Percentiles rank a stretch among this genome's conserved stretches.
Conservation (phyloP, 495 filamentous ascomycete species). For the Neurospora pannonica region DNA sequence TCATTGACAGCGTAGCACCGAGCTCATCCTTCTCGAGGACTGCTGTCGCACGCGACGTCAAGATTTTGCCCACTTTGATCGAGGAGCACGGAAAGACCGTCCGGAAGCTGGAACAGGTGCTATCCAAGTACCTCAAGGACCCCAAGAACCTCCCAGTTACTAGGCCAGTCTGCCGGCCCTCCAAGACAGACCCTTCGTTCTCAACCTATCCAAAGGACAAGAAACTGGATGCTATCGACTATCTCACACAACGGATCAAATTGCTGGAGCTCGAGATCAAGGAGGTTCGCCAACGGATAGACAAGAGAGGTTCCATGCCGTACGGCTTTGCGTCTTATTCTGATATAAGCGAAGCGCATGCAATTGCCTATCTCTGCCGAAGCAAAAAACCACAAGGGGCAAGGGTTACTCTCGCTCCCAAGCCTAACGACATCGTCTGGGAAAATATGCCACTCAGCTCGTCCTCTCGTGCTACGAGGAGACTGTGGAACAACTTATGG, state of each 20-base stretch:
- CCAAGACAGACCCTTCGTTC: slow-evolving; percentile 57
- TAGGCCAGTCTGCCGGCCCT: slow-evolving; percentile 71
- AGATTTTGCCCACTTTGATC: slow-evolving; percentile 73
- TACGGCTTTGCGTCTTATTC: slow-evolving; percentile 94
- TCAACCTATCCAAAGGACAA: slow-evolving; percentile 50
- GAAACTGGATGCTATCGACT: slow-evolving; percentile 90
- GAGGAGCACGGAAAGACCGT: slow-evolving; percentile 76
- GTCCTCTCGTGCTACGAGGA: slow-evolving; percentile 55
- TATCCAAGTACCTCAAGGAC: slow-evolving; percentile 84
- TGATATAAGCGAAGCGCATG: slow-evolving; percentile 77
- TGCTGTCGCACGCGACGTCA: slow-evolving; percentile 83
- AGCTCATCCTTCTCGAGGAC: slow-evolving; percentile 68
- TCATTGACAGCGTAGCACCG: slow-evolving; percentile 67
- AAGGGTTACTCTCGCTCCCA: slow-evolving; percentile 67
- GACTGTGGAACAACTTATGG: slow-evolving; percentile 74
- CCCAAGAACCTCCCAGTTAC: slow-evolving; percentile 69
- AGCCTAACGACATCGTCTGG: slow-evolving; percentile 92
- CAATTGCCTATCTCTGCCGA: slow-evolving; percentile 69
- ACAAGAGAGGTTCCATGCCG: slow-evolving; percentile 76
- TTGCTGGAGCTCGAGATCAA: slow-evolving; percentile 77
- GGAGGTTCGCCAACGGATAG: slow-evolving; percentile 68
- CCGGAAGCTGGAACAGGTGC: slow-evolving; percentile 64
- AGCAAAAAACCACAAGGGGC: slow-evolving; percentile 77
- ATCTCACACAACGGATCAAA: slow-evolving; percentile 75
- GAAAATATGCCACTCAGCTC: slow-evolving; percentile 72